Conservation (phyloP, 2,329 filamentous ascomycete genomes). For the Dactylellina haptotyla region DNA sequence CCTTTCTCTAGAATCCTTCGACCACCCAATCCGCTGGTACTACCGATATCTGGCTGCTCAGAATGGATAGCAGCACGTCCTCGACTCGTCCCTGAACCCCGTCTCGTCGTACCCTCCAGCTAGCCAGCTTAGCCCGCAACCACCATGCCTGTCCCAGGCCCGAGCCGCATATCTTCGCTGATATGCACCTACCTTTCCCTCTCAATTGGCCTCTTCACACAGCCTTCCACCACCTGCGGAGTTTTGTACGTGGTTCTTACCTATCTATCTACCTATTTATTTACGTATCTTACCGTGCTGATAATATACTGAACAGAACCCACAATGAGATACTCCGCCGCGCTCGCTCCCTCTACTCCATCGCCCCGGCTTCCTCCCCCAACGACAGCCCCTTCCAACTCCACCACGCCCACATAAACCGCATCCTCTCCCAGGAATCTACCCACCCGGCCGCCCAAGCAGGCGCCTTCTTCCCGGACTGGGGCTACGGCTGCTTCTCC, state of each 20-base stretch:
- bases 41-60: neutral
- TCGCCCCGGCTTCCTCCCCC: slow-evolving; percentile 52
- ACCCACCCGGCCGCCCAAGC: slow-evolving; percentile 56
- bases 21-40: neutral
- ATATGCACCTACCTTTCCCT: slow-evolving; percentile 27
- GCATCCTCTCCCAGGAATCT: slow-evolving; percentile 42
- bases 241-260: slow-evolving; percentile 24
- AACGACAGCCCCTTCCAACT: slow-evolving; percentile 35
- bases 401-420: slow-evolving; percentile 49
- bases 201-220: slow-evolving; percentile 8
- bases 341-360: slow-evolving; percentile 55
- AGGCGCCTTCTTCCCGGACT: slow-evolving; percentile 59
- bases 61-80: neutral
- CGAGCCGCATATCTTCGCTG: slow-evolving; percentile 37
- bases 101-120: neutral
- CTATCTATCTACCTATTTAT: neutral
- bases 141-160: neutral
- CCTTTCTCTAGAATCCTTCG: neutral
- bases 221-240: slow-evolving; percentile 29
- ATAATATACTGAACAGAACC: slow-evolving; percentile 40
- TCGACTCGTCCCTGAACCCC: neutral
- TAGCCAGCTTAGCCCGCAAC: neutral
- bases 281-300: neutral
- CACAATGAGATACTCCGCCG: slow-evolving; percentile 58
- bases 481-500: slow-evolving; percentile 58